Conservation (phyloP, 2,329 filamentous ascomycete genomes). For the Magnaporthales sp. region DNA sequence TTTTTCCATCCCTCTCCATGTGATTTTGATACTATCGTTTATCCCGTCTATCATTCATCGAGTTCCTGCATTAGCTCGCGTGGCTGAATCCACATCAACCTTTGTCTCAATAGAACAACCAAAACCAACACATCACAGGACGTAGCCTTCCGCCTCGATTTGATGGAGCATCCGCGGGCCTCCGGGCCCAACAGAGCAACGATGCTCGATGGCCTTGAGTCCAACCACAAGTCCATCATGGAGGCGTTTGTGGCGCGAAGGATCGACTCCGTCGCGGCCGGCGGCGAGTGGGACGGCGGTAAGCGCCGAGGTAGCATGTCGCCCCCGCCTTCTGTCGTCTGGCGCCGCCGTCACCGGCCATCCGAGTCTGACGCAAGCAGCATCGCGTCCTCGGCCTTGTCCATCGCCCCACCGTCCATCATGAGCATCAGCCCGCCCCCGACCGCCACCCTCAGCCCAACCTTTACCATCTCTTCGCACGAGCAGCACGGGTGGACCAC, state of each 20-base stretch:
- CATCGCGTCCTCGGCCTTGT: slow-evolving; percentile 4
- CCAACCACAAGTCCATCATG: not conserved
- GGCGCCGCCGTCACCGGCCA: slow-evolving; percentile 1
- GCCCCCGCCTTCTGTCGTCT: not conserved
- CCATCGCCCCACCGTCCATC: slow-evolving; percentile 3
- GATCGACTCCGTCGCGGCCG: not conserved
- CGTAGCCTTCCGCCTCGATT: not conserved
- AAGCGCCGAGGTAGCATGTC: not conserved
- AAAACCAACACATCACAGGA: not conserved
- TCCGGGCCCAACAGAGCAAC: not conserved
- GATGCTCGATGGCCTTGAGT: not conserved
- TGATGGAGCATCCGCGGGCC: not conserved
- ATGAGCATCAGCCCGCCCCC: slow-evolving; percentile 4
- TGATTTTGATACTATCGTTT: not conserved
- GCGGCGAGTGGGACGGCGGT: not conserved
- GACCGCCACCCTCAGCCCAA: slow-evolving; percentile 2
- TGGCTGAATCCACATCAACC: not conserved
- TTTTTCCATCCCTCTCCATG: not conserved
- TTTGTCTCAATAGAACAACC: not conserved
- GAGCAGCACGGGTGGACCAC: slow-evolving; percentile 1
- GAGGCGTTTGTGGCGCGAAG: not conserved
- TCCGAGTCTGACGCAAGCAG: slow-evolving; percentile 3
- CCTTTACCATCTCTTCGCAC: slow-evolving; percentile 4
- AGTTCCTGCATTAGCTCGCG: not conserved
- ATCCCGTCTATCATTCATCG: not conserved